These are phyloP conservation scores for Hydnum rufescens DNA, from an alignment of 768 basidiomycete genomes.

Conservation along the genomic window DNA sequence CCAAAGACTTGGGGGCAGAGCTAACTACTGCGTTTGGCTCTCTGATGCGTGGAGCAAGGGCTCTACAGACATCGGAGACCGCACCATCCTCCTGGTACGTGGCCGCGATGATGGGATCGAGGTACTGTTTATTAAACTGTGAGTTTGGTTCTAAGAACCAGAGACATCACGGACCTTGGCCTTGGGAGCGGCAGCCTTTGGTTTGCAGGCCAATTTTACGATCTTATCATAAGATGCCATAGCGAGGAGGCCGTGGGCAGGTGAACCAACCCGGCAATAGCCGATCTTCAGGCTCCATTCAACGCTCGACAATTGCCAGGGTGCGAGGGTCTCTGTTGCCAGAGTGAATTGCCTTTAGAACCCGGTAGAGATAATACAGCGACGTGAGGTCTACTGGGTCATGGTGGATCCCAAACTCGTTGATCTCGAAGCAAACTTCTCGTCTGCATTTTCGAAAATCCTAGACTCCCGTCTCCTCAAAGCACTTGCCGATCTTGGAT, in stretches of 20 bases:
- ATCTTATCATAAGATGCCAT: conserved; percentile 31
- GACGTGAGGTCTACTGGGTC: no score
- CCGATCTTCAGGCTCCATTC: no score
- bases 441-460: conserved; percentile 40
- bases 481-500: conserved; percentile 76
- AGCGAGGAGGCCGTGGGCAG: neutral
- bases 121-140: conserved; percentile 38
- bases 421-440: conserved; percentile 15
- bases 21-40: conserved; percentile 84
- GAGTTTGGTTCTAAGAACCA: neutral
- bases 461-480: conserved; percentile 73
- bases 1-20: neutral
- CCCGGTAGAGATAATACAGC: no score
- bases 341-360: no score
- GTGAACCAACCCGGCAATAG: no score
- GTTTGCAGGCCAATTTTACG: conserved; percentile 92
- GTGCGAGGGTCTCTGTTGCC: no score
- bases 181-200: conserved; percentile 90
- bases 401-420: conserved; percentile 5
- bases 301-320: no score
- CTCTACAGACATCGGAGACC: conserved; percentile 80
- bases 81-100: conserved; percentile 95
- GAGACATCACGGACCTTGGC: conserved; percentile 43
- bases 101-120: conserved; percentile 88
- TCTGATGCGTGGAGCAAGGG: conserved; percentile 61